Evolutionary conservation across 345 rosid genomes (phyloP), one percentile per base, ranked within the genome.

Genomic region (Citrus medica): DNA sequence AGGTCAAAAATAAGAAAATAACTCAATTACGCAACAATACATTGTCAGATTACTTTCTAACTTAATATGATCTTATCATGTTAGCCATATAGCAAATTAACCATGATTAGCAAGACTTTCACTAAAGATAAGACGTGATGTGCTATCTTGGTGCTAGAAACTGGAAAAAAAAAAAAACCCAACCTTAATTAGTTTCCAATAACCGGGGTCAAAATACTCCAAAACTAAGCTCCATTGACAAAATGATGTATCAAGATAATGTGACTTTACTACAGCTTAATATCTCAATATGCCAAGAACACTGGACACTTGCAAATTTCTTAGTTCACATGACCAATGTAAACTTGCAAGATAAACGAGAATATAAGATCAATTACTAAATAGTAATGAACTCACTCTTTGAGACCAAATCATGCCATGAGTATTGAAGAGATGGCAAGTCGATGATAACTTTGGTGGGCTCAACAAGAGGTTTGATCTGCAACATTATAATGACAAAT

Each of bases 381-480:
- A 42, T 16, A 67, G 30, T 4, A 30, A 67, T 22, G 75, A 66
- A 87, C 97, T 80, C 82, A 96, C 99, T 71, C 84, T 91, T 91
- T 77, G 99, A 96, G 81, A 96, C 67, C 0, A 96, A 27, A 86
- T 96, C 99, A 89, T 96, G 99, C 99, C 99, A 96, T 35, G 99
- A 89, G 83, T 96, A 96, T 2, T 2, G 51, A 85, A 90, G 72
- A 67, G 75, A 1, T 72, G 67, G 90, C 76, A 94, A 87, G 13
- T 67, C 4, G 32, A 83, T 72, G 78, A 96, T 96, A 33, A 61
- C 80, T 33, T 71, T 73, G 32, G 99, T 96, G 37, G 99, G 99
- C 70, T 38, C 38, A 56, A 92, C 95, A 67, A 96, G 98, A 40
- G 99, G 98, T 81, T 78, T 87, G 85, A 96, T 96, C 99, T 96